A percentile compares a stretch with the other conserved stretches of the same genome.
Conservation (phyloP, 352 stramenopile species). For the Globisporangium cederbergense region DNA sequence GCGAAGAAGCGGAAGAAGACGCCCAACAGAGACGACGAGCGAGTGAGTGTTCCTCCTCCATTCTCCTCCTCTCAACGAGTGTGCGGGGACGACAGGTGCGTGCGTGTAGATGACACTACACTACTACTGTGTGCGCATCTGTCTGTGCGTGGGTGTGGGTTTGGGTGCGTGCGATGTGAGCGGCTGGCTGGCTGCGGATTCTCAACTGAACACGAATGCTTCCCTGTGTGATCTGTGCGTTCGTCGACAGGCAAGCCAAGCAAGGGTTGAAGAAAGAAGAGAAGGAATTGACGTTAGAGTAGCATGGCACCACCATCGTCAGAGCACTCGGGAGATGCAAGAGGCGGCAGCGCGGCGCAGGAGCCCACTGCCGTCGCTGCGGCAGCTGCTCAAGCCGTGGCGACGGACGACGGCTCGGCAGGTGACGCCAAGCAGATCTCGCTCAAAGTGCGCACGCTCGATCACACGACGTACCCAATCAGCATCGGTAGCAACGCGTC, state of each 20-base stretch:
- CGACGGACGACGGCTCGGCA: constrained; percentile 8
- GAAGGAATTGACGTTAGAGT: background rate
- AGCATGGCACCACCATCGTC: background rate
- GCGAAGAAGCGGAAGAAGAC: too few species aligned
- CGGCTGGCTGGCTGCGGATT: background rate
- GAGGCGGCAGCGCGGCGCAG: background rate
- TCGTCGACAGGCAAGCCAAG: constrained; percentile 4
- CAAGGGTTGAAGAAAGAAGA: background rate
- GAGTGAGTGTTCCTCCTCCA: too few species aligned
- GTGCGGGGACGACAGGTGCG: too few species aligned
- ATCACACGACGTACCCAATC: constrained; percentile 81
- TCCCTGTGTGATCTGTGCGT: background rate
- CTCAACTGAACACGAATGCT: background rate
- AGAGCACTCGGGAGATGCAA: background rate
- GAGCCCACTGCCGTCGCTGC: background rate
- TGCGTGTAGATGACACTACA: background rate
- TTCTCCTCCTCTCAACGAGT: too few species aligned
- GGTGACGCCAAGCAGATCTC: constrained; percentile 31
- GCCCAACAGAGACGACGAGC: too few species aligned
- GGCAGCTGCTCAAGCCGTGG: background rate
- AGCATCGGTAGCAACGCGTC: constrained; percentile 56
- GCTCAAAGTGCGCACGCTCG: constrained; percentile 80
- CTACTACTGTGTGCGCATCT: background rate
- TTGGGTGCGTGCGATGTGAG: background rate
- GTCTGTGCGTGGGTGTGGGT: background rate